phyloP scores from a whole-genome alignment of 345 rosid species.

The Populus pruinosa region DNA sequence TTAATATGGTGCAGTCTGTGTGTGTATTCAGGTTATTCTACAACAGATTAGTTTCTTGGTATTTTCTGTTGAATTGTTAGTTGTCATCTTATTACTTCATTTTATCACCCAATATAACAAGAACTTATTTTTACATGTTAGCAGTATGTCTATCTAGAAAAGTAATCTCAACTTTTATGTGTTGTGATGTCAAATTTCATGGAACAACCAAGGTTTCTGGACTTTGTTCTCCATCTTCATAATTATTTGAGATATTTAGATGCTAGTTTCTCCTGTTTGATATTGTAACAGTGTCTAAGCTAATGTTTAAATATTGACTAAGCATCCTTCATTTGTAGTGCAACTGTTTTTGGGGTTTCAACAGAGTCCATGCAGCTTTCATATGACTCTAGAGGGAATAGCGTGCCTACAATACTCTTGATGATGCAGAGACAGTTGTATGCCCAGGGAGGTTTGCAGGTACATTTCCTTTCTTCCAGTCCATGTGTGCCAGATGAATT shows the following conservation, averaged over 20 bases:
- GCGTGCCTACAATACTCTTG: slow-evolving; percentile 87
- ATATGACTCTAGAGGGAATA: slow-evolving; percentile 82
- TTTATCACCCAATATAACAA: neutral
- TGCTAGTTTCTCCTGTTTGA: neutral
- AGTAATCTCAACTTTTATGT: neutral
- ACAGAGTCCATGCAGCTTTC: slow-evolving; percentile 98
- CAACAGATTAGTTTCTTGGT: neutral
- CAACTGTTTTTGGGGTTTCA: slow-evolving; percentile 91
- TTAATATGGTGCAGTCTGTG: neutral
- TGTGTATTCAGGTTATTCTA: neutral
- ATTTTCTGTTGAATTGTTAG: neutral
- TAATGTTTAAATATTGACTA: slow-evolving; percentile 5
- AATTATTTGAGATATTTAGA: neutral
- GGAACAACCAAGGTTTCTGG: neutral
- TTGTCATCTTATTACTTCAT: neutral
- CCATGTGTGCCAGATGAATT: slow-evolving; percentile 1
- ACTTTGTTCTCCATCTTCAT: neutral
- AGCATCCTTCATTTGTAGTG: slow-evolving; percentile 45
- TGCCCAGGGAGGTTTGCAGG: slow-evolving; percentile 83
- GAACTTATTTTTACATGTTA: neutral
- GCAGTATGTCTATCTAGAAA: neutral
- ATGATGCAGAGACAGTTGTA: slow-evolving; percentile 80
- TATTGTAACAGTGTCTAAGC: neutral
- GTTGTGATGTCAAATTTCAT: neutral
- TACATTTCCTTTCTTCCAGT: slow-evolving; percentile 17